Percentiles rank a stretch among this genome's conserved stretches.
phyloP scores from a whole-genome alignment of 495 filamentous ascomycete genomes.

The Usnea hakonensis region DNA sequence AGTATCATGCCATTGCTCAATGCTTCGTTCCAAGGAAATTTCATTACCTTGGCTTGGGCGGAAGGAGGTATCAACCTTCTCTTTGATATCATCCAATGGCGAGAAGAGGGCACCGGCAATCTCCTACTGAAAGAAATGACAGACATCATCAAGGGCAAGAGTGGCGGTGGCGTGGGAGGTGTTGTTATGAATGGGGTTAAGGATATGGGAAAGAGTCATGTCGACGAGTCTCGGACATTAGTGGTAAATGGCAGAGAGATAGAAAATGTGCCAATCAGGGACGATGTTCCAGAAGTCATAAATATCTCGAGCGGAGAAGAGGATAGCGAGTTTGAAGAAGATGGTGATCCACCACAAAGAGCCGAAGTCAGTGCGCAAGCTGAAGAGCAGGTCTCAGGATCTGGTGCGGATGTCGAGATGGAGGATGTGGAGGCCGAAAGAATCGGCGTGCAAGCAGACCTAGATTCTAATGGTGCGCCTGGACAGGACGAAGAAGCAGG shows the following conservation, averaged over 20 bases:
- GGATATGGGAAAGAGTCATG: slow-evolving; percentile 48
- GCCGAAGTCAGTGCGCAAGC: slow-evolving; percentile 5
- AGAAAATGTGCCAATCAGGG: slow-evolving; percentile 19
- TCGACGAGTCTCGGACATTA: slow-evolving; percentile 68
- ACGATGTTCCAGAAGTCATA: slow-evolving; percentile 34
- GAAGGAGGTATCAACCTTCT: slow-evolving; percentile 50
- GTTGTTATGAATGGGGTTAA: slow-evolving; percentile 53
- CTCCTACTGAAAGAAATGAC: slow-evolving; percentile 40
- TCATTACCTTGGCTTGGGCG: slow-evolving; percentile 44
- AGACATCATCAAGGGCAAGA: slow-evolving; percentile 41
- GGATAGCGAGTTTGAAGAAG: slow-evolving; percentile 33
- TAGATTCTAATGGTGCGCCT: slow-evolving; percentile 15
- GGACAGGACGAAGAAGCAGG: slow-evolving; percentile 39
- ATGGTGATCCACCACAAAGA: slow-evolving; percentile 33
- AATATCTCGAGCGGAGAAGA: slow-evolving; percentile 49
- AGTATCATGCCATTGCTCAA: slow-evolving; percentile 40
- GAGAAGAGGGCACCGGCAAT: slow-evolving; percentile 41
- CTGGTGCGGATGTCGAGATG: slow-evolving; percentile 45
- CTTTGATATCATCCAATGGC: slow-evolving; percentile 48
- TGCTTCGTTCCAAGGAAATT: slow-evolving; percentile 41
- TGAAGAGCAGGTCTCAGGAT: slow-evolving; percentile 17
- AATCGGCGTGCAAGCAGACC: slow-evolving; percentile 34
- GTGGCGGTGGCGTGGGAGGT: slow-evolving; percentile 35
- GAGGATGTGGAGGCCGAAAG: slow-evolving; percentile 38
- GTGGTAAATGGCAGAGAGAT: slow-evolving; percentile 38